These are phyloP conservation scores for Acer yangbiense DNA, from an alignment of 345 rosid species.

Conservation along the genomic window DNA sequence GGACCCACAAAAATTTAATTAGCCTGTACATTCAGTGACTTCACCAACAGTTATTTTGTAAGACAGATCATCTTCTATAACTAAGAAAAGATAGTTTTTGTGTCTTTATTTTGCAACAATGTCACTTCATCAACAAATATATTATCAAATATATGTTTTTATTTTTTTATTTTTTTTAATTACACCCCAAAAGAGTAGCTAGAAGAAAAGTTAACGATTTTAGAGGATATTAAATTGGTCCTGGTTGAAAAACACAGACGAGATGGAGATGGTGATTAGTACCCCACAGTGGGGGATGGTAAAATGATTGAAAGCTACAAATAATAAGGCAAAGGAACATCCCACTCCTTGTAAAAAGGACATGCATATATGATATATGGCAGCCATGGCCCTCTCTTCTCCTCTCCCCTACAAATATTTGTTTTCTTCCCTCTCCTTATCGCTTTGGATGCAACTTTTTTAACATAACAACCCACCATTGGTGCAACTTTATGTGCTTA, in stretches of 20 bases:
- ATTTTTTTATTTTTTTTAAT: not conserved
- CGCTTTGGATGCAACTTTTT: constrained; percentile 31
- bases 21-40: constrained; percentile 4
- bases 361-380: constrained; percentile 8
- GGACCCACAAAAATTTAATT: constrained; percentile 2
- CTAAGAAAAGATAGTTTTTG: not conserved
- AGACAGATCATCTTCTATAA: not conserved
- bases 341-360: constrained; percentile 25
- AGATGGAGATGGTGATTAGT: constrained; percentile 17
- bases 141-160: not conserved
- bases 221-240: constrained; percentile 19
- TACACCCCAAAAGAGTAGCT: not conserved
- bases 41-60: not conserved
- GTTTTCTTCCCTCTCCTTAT: constrained; percentile 29
- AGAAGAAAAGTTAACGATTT: constrained; percentile 1
- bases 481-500: constrained; percentile 22
- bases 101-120: not conserved
- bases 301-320: constrained; percentile 36
- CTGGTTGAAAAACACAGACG: constrained; percentile 13
- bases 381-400: constrained; percentile 15
- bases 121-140: not conserved
- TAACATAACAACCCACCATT: constrained; percentile 25
- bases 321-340: constrained; percentile 25
- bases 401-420: constrained; percentile 19
- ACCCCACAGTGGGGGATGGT: constrained; percentile 26